These are phyloP conservation scores for Dryas alaskensis DNA, from an alignment of 306 rosid genomes.

Conservation along the genomic window DNA sequence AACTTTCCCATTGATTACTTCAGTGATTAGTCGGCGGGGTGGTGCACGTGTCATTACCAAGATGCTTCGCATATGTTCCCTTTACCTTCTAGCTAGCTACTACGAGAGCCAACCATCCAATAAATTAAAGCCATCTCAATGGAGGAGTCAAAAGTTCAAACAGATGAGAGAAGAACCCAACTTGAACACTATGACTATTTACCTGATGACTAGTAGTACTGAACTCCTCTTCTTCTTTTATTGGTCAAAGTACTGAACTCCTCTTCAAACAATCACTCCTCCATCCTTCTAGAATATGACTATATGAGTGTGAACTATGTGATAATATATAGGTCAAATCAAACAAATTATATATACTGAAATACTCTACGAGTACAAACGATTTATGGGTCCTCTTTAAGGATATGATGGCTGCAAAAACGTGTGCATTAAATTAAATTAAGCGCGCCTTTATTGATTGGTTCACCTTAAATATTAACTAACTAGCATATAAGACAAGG, in stretches of 20 bases:
- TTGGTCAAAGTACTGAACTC: not conserved
- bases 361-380: not conserved
- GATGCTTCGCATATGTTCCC: not conserved
- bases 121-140: not conserved
- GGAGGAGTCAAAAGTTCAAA: conserved; percentile 1
- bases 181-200: not conserved
- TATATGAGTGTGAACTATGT: not conserved
- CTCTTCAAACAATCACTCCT: not conserved
- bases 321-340: not conserved
- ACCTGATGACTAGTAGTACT: not conserved
- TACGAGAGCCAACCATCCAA: not conserved
- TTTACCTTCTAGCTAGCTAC: not conserved
- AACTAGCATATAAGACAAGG: too few relatives aligned
- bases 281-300: not conserved
- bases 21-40: not conserved
- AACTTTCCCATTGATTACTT: conserved; percentile 1
- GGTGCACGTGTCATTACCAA: not conserved
- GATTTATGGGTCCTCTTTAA: not conserved
- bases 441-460: too few relatives aligned
- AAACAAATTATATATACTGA: not conserved
- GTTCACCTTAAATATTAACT: too few relatives aligned
- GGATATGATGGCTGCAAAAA: not conserved
- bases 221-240: not conserved
- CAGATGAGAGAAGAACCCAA: conserved; percentile 8
- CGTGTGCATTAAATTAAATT: not conserved